phyloP scores from a whole-genome alignment of 345 rosid species.

The Cardamine chenopodiifolia region DNA sequence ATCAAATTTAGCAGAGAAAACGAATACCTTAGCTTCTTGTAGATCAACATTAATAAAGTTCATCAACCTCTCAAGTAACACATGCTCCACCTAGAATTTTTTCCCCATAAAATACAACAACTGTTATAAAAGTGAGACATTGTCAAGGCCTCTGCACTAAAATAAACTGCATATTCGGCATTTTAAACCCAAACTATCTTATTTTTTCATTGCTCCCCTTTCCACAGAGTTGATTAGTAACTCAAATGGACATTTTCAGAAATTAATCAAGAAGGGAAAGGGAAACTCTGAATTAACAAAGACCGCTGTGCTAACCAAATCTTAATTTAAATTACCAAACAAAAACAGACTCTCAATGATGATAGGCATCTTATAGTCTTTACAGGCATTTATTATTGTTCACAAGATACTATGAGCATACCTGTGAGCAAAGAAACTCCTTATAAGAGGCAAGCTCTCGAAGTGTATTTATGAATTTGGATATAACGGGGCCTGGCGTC shows the following conservation, averaged over 20 bases:
- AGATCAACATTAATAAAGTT: slow-evolving; percentile 70
- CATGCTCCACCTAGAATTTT: slow-evolving; percentile 72
- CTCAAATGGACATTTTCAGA: not conserved
- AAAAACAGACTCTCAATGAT: slow-evolving; percentile 2
- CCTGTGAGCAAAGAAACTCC: slow-evolving; percentile 90
- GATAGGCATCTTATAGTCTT: slow-evolving; percentile 3
- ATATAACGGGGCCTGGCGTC: slow-evolving; percentile 70
- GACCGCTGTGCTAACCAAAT: not conserved
- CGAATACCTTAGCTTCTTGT: slow-evolving; percentile 73
- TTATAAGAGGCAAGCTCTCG: slow-evolving; percentile 82
- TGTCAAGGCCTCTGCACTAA: not conserved
- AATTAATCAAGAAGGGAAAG: not conserved
- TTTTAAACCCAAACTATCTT: not conserved
- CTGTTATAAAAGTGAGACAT: slow-evolving; percentile 12
- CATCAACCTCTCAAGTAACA: slow-evolving; percentile 69
- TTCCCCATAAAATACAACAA: not conserved
- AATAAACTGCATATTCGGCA: not conserved
- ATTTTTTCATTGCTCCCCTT: not conserved
- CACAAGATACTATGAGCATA: slow-evolving; percentile 46
- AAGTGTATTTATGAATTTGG: slow-evolving; percentile 76
- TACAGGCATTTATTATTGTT: not conserved
- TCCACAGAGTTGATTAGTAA: not conserved
- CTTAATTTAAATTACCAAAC: not conserved
- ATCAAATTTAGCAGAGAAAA: slow-evolving; percentile 14
- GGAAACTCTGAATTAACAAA: not conserved